Conservation (phyloP, 106 monocot genomes). For the Posidonia australis region DNA sequence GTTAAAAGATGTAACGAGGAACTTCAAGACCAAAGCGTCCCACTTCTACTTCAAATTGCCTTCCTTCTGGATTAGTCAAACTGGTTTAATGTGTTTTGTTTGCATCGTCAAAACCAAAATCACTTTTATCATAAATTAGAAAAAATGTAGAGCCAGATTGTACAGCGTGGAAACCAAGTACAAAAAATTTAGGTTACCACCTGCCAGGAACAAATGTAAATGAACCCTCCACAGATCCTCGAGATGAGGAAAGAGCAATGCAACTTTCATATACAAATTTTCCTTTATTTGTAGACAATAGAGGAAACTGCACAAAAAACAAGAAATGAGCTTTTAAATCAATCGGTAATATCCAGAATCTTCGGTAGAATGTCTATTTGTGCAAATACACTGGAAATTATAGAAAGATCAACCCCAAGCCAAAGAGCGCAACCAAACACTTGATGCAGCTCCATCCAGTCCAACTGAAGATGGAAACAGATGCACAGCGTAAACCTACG, state of each 20-base stretch:
- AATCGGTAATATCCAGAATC: neutral
- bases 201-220: conserved; percentile 98
- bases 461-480: too few relatives aligned
- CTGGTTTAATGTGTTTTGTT: conserved; percentile 16
- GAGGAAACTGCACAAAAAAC: conserved; percentile 47
- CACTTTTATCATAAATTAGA: neutral
- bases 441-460: too few relatives aligned
- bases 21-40: conserved; percentile 45
- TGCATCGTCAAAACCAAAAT: neutral
- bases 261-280: conserved; percentile 97
- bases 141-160: neutral
- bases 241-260: conserved; percentile 22
- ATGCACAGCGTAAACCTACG: too few relatives aligned
- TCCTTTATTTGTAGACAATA: conserved; percentile 33
- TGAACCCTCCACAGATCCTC: conserved; percentile 76
- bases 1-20: conserved; percentile 70
- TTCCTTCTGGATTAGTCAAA: conserved; percentile 49
- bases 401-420: too few relatives aligned
- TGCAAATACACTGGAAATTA: too few relatives aligned
- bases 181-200: conserved; percentile 21
- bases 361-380: too few relatives aligned
- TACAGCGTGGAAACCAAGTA: neutral
- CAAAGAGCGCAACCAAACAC: too few relatives aligned
- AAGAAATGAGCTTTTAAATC: neutral
- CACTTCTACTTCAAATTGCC: conserved; percentile 62